Evolutionary conservation across 2,329 filamentous ascomycete genomes (phyloP).

Genomic region (Pseudopithomyces chartarum): DNA sequence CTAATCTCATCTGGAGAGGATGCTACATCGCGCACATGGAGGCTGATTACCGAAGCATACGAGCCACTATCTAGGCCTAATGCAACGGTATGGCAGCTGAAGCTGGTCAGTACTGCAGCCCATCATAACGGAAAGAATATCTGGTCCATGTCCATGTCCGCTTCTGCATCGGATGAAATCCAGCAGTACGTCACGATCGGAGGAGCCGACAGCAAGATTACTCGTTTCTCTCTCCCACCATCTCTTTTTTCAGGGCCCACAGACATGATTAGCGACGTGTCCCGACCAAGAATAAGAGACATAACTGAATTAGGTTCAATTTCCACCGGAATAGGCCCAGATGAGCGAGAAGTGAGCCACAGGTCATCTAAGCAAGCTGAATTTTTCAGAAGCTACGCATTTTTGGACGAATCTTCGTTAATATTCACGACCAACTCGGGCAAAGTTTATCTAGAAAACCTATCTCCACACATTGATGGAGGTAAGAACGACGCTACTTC

Average conservation of each 20-base stretch:
- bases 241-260: background rate
- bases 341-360: background rate
- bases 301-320: slow-evolving; percentile 21
- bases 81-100: slow-evolving; percentile 46
- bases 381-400: slow-evolving; percentile 67
- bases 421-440: slow-evolving; percentile 65
- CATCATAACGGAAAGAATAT: slow-evolving; percentile 88
- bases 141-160: slow-evolving; percentile 63
- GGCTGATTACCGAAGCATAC: slow-evolving; percentile 15
- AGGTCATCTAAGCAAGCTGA: slow-evolving; percentile 34
- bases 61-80: background rate
- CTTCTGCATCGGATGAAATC: slow-evolving; percentile 9
- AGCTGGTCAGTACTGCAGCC: slow-evolving; percentile 61
- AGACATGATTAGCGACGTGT: background rate
- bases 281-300: slow-evolving; percentile 34
- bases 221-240: slow-evolving; percentile 20
- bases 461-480: slow-evolving; percentile 5
- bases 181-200: slow-evolving; percentile 53
- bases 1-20: slow-evolving; percentile 87
- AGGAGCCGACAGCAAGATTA: slow-evolving; percentile 77
- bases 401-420: slow-evolving; percentile 59
- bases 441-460: slow-evolving; percentile 55
- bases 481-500: slow-evolving; percentile 4
- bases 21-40: slow-evolving; percentile 76
- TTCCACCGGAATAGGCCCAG: background rate